Base-by-base conservation (phyloP, 2,329 filamentous ascomycete species). In the Botrytis sinoallii region DNA sequence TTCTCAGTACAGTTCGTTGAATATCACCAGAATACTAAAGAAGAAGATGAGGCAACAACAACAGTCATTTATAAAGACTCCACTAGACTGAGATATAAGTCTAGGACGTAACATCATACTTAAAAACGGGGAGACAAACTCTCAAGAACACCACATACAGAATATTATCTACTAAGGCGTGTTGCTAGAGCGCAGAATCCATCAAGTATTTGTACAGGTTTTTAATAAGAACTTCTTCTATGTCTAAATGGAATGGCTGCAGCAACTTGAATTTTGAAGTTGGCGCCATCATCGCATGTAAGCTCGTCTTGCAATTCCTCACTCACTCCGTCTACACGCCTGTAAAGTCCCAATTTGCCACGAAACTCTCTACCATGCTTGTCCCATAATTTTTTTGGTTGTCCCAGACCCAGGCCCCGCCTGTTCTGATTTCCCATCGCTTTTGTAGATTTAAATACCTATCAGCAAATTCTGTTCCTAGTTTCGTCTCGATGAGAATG, bases 271-370 rank as follows among this genome's bases (percentile, higher is more conserved):
- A 46, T 1, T 25, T 46, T 65, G 42, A 32, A 25, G 2, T 35
- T 35, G 3, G 5, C 5, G 10, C 6, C 7, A 22, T 22, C 44
- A 22, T 20, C 16, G 44, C 7, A 4, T 46, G 44, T 2, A 46
- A 46, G 20, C 7, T 4, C 18, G 7, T 6, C 0, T 46, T 20
- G 1, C 2, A 9, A 22, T 9, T 1, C 8, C 1, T 22, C 18
- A 9, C 4, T 46, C 18, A 0, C 4, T 14, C 0, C 16, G 18
- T 38, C 29, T 7, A 48, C 6, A 35, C 12, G 9, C 3, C 1
- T 9, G 4, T 66, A 35, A 5, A 66, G 38, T 1, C 18, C 6
- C 7, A 10, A 29, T 35, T 35, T 48, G 16, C 18, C 29, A 18
- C 29, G 9, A 35, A 35, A 35, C 10, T 35, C 2, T 3, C 29